Conservation (phyloP, 345 rosid genomes). For the Pugionium cornutum region DNA sequence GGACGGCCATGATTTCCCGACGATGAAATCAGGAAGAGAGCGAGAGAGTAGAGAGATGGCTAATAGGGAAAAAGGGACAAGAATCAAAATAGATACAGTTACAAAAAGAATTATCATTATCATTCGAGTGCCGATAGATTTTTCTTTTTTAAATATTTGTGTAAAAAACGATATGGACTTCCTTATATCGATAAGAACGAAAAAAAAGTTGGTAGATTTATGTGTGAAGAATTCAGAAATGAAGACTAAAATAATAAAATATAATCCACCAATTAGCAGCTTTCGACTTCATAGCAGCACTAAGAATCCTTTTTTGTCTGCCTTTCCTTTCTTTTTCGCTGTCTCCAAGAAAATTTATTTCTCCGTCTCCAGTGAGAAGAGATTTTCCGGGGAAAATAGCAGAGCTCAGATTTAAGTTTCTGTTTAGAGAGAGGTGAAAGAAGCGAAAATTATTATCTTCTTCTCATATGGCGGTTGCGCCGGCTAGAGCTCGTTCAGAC, state of each 20-base stretch:
- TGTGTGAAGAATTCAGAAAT: neutral
- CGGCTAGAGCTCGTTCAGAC: conserved; percentile 33
- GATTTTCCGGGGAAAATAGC: conserved; percentile 17
- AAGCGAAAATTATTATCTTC: neutral
- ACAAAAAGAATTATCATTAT: neutral
- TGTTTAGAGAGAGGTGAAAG: neutral
- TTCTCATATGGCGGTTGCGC: conserved; percentile 47
- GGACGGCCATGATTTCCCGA: conserved; percentile 32
- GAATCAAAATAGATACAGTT: conserved; percentile 18
- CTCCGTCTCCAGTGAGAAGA: conserved; percentile 26
- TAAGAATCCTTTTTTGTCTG: neutral
- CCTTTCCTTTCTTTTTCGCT: conserved; percentile 10
- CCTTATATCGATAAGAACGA: neutral
- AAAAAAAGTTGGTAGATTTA: conserved; percentile 10
- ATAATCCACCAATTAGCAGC: conserved; percentile 29
- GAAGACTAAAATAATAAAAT: conserved; percentile 11
- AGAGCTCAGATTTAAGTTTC: conserved; percentile 1
- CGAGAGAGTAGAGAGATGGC: conserved; percentile 25
- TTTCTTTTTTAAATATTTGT: neutral
- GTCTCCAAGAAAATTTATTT: conserved; percentile 2
- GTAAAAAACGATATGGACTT: no score
- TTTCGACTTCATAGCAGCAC: conserved; percentile 6
- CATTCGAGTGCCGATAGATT: conserved; percentile 5
- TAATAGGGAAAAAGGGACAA: neutral
- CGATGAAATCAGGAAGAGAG: conserved; percentile 29